These are phyloP conservation scores for Kalmanozyma brasiliensis DNA, from an alignment of 1,284 basidiomycete genomes.

Conservation along the genomic window DNA sequence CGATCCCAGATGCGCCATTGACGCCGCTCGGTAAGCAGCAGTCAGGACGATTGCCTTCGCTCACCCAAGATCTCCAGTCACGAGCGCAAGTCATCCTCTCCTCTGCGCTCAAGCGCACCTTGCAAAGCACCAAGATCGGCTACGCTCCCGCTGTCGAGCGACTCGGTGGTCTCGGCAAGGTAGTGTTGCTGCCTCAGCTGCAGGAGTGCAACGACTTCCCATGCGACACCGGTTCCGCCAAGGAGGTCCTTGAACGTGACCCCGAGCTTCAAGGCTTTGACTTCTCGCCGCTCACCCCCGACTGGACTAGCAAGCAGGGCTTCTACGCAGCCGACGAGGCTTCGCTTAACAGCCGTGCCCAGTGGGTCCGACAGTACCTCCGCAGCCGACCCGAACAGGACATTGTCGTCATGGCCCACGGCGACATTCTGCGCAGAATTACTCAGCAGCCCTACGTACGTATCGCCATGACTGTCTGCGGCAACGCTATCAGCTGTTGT, in stretches of 20 bases:
- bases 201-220: constrained; percentile 66
- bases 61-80: constrained; percentile 52
- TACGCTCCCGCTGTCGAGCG: constrained; percentile 58
- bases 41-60: constrained; percentile 49
- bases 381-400: constrained; percentile 60
- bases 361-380: constrained; percentile 66
- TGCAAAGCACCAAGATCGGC: constrained; percentile 64
- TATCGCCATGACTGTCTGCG: constrained; percentile 5
- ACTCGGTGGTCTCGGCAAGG: constrained; percentile 55
- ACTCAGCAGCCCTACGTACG: constrained; percentile 48
- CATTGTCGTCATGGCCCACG: constrained; percentile 66
- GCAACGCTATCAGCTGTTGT: neutral
- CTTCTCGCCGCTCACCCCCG: constrained; percentile 60
- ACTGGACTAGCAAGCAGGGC: constrained; percentile 66
- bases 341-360: constrained; percentile 58
- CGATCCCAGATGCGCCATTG: constrained; percentile 64
- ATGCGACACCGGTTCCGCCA: constrained; percentile 65
- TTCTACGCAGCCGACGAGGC: constrained; percentile 62
- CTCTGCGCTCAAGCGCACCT: constrained; percentile 61
- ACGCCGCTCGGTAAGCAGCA: constrained; percentile 65
- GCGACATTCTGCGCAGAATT: constrained; percentile 65
- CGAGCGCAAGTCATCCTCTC: constrained; percentile 58
- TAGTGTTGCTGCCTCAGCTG: constrained; percentile 61
- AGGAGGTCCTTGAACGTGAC: constrained; percentile 56
- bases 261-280: constrained; percentile 62